These are phyloP conservation scores for Blepharisma undulans DNA, from an alignment of 169 alveolate genomes.

Conservation along the genomic window DNA sequence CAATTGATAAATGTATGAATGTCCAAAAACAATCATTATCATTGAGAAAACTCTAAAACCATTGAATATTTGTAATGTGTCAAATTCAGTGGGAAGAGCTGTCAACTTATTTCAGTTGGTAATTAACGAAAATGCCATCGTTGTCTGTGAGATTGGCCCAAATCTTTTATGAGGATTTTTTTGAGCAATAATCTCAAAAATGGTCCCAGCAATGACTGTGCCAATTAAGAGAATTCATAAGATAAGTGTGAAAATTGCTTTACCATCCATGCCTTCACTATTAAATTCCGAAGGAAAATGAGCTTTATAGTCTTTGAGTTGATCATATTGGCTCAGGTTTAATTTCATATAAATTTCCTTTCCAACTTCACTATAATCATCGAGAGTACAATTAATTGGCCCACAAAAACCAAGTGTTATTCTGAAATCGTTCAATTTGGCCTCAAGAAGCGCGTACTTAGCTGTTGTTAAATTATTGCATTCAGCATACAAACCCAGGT, in stretches of 20 bases:
- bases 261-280: not conserved
- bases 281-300: not conserved
- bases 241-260: not conserved
- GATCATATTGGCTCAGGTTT: not conserved
- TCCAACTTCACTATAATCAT: not conserved
- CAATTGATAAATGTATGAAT: not conserved
- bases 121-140: no score
- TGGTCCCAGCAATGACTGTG: not conserved
- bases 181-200: not conserved
- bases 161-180: not conserved
- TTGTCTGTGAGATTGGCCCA: no score
- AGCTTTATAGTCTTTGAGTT: not conserved
- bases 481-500: not conserved
- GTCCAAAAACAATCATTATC: not conserved
- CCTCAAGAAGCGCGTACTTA: not conserved
- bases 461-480: not conserved
- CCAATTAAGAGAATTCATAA: not conserved
- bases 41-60: slow-evolving; percentile 7
- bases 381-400: not conserved
- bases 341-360: not conserved
- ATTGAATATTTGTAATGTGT: not conserved
- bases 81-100: not conserved
- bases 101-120: no score
- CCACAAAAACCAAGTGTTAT: not conserved
- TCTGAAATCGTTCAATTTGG: not conserved